Evolutionary conservation across 495 filamentous ascomycete species (phyloP), one percentile per base, ranked within the genome.

Genomic region (Podospora appendiculata): DNA sequence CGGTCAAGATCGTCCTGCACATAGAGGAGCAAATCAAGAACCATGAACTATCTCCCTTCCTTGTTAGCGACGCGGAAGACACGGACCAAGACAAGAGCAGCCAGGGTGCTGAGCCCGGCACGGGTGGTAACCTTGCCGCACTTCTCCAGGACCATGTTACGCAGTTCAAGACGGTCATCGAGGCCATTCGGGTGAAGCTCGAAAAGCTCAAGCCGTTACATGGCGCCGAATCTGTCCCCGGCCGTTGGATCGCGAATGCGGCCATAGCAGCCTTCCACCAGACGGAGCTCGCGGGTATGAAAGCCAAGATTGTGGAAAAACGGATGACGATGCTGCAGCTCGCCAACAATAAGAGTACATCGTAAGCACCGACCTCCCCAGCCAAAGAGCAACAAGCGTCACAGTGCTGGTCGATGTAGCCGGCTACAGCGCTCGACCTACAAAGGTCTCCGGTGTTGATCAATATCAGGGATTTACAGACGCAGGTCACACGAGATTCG

Each of bases 201-300:
- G n/a, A 32, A n/a, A 32, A 33, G n/a, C 38, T 52, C 3, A 19
- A 32, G 2, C 13, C 34, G 2, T 33, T 43, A 14, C 14, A 25
- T 11, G 33, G 13, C 13, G 10, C 14, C 19, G 34, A 50, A 3
- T 48, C 45, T 9, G 48, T 40, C 19, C 9, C 52, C 7, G 40
- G 41, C 7, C n/a, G 25, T n/a, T 25, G 46, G 16, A 14, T 54
- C 9, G 47, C n/a, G n/a, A n/a, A n/a, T n/a, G n/a, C n/a, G n/a
- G n/a, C n/a, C n/a, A n/a, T n/a, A n/a, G n/a, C n/a, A n/a, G n/a
- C n/a, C n/a, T n/a, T 34, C 11, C 52, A 43, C 40, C 51, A 49
- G 34, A 46, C 41, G 52, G 33, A 58, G 32, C 32, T 58, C 32
- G 32, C 36, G 2, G 17, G 1, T 12, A 55, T 58, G 52, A 51